A percentile compares a stretch with the other conserved stretches of the same genome.
Conservation (phyloP, 768 basidiomycete species). For the Fomitopsis serialis region DNA sequence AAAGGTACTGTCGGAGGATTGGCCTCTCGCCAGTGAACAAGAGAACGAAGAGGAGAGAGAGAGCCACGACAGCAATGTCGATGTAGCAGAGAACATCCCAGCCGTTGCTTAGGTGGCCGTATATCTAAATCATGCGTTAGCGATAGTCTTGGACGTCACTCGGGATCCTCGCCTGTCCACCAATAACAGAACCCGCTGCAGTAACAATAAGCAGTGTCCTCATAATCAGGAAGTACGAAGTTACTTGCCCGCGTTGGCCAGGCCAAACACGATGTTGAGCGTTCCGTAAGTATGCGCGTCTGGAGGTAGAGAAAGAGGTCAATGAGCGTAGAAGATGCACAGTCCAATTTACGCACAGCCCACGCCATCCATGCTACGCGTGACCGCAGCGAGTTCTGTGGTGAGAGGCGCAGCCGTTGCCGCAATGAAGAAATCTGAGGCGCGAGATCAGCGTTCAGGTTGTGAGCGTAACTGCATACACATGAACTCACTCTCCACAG, state of each 20-base stretch:
- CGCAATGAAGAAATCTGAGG: neutral
- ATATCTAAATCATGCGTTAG: neutral
- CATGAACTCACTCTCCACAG: neutral
- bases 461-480: too few relatives aligned
- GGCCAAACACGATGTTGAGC: constrained; percentile 65
- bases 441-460: too few relatives aligned
- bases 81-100: neutral
- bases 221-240: neutral
- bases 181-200: constrained; percentile 63
- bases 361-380: constrained; percentile 51
- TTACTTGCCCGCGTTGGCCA: constrained; percentile 55
- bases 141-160: too few relatives aligned
- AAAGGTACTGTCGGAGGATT: too few relatives aligned
- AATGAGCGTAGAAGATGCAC: neutral
- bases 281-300: constrained; percentile 72
- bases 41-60: neutral
- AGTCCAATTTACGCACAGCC: constrained; percentile 45
- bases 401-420: constrained; percentile 43
- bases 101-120: neutral
- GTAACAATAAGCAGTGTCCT: too few relatives aligned
- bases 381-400: constrained; percentile 60
- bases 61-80: neutral
- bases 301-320: constrained; percentile 20
- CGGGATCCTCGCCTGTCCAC: constrained; percentile 49
- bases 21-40: neutral